Percentiles rank a stretch among this genome's conserved stretches.
Conservation (phyloP, 345 rosid genomes). For the Microcos paniculata region DNA sequence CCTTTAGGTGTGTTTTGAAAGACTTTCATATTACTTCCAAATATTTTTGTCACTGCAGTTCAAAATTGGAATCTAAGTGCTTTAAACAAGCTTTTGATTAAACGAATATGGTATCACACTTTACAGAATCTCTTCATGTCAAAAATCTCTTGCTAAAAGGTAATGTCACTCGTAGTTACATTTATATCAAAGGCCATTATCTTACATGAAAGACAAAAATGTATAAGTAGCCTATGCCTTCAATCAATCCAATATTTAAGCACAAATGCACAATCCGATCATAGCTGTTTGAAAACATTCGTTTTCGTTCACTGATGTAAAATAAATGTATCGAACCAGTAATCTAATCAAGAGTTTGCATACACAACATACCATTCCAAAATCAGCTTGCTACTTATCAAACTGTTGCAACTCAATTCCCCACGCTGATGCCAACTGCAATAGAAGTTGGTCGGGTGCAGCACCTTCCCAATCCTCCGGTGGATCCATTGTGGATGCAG, state of each 20-base stretch:
- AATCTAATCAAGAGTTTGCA: conserved; percentile 2
- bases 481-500: conserved; percentile 63
- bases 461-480: conserved; percentile 98
- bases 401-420: conserved; percentile 73
- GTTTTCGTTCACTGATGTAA: not conserved
- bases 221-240: not conserved
- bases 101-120: not conserved
- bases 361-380: conserved; percentile 4
- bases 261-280: not conserved
- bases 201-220: not conserved
- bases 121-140: not conserved
- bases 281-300: not conserved
- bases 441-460: conserved; percentile 68
- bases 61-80: too few relatives aligned
- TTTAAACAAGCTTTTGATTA: too few relatives aligned
- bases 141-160: not conserved
- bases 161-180: not conserved
- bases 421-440: conserved; percentile 93
- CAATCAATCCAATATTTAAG: not conserved
- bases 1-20: too few relatives aligned
- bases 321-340: not conserved
- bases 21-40: too few relatives aligned
- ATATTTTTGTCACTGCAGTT: too few relatives aligned
- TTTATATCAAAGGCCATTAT: not conserved
- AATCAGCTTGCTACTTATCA: conserved; percentile 41